Percentiles rank a stretch among this genome's conserved stretches.
Conservation (phyloP, 2,329 filamentous ascomycete genomes). For the Aurifilum marmelostoma region DNA sequence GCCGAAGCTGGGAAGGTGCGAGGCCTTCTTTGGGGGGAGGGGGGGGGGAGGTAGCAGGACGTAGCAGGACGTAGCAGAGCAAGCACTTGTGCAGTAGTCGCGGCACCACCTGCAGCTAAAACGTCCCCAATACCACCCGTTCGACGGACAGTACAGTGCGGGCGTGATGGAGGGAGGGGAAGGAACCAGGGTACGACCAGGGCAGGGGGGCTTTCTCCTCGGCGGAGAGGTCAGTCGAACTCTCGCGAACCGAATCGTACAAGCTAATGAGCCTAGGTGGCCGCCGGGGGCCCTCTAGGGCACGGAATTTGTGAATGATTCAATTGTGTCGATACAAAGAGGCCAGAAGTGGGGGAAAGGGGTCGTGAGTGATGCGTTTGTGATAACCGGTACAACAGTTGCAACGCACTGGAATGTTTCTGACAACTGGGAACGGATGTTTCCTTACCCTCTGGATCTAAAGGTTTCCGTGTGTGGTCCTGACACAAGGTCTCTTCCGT, state of each 20-base stretch:
- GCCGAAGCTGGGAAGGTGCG: constrained; percentile 37
- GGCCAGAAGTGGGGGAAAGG: neutral
- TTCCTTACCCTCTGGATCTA: constrained; percentile 29
- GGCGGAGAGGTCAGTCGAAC: constrained; percentile 25
- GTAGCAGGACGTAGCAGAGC: constrained; percentile 13
- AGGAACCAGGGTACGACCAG: constrained; percentile 6
- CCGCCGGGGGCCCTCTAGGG: constrained; percentile 24
- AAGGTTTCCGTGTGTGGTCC: constrained; percentile 13
- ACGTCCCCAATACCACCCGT: constrained; percentile 29
- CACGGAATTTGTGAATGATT: neutral
- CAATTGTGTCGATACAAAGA: constrained; percentile 14
- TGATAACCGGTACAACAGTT: constrained; percentile 20
- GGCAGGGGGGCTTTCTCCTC: constrained; percentile 22
- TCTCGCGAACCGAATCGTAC: constrained; percentile 31
- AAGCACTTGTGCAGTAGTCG: constrained; percentile 28
- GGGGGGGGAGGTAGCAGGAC: neutral
- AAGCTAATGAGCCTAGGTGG: constrained; percentile 17
- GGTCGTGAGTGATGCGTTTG: neutral
- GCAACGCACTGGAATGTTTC: constrained; percentile 30
- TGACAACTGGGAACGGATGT: constrained; percentile 25
- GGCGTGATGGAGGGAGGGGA: constrained; percentile 10
- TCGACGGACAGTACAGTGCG: constrained; percentile 26
- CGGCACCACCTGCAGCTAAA: constrained; percentile 34
- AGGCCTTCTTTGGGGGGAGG: constrained; percentile 30
- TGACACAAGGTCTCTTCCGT: constrained; percentile 22